Percentiles rank a stretch among this genome's conserved stretches.
phyloP scores from a whole-genome alignment of 129 eudicot genomes.

The Helianthus tuberosus region DNA sequence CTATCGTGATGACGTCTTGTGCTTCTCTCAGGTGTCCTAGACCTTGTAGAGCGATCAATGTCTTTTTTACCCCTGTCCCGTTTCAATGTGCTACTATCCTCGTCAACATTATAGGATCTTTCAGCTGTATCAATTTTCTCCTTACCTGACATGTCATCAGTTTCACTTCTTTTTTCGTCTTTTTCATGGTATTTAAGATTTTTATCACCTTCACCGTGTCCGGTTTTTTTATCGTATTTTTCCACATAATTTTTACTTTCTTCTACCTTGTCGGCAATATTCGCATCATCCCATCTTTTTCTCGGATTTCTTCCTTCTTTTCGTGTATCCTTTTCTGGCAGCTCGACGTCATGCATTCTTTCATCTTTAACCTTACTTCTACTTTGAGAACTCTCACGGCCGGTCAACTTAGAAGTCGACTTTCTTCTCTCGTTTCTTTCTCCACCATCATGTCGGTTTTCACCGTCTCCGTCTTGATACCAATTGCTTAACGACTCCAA shows the following conservation, averaged over 20 bases:
- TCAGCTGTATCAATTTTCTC: slow-evolving; percentile 43
- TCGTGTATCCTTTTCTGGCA: slow-evolving; percentile 49
- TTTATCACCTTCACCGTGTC: slow-evolving; percentile 41
- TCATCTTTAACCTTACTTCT: slow-evolving; percentile 54
- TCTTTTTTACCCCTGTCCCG: slow-evolving; percentile 68
- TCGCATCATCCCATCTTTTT: slow-evolving; percentile 81
- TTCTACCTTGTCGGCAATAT: slow-evolving; percentile 36
- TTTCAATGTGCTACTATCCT: slow-evolving; percentile 49
- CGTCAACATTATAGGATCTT: slow-evolving; percentile 51
- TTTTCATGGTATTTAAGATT: slow-evolving; percentile 44
- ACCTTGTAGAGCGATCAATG: slow-evolving; percentile 43
- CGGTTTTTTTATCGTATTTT: slow-evolving; percentile 28
- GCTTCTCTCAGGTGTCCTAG: slow-evolving; percentile 68
- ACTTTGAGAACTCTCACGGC: slow-evolving; percentile 45
- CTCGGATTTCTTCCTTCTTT: slow-evolving; percentile 42
- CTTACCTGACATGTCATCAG: slow-evolving; percentile 34
- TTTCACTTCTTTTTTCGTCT: slow-evolving; percentile 57
- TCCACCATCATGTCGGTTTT: slow-evolving; percentile 58
- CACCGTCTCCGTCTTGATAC: slow-evolving; percentile 87
- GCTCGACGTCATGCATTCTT: slow-evolving; percentile 46
- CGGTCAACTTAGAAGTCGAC: slow-evolving; percentile 47
- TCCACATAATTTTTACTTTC: slow-evolving; percentile 46
- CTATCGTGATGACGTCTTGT: slow-evolving; percentile 68
- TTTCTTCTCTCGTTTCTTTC: slow-evolving; percentile 66
- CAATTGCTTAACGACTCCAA: slow-evolving; percentile 76